Percentiles rank a stretch among this genome's conserved stretches.
These are phyloP conservation scores for Lobosporangium transversale DNA, from an alignment of 192 early-diverging fungal genomes.

Conservation along the genomic window DNA sequence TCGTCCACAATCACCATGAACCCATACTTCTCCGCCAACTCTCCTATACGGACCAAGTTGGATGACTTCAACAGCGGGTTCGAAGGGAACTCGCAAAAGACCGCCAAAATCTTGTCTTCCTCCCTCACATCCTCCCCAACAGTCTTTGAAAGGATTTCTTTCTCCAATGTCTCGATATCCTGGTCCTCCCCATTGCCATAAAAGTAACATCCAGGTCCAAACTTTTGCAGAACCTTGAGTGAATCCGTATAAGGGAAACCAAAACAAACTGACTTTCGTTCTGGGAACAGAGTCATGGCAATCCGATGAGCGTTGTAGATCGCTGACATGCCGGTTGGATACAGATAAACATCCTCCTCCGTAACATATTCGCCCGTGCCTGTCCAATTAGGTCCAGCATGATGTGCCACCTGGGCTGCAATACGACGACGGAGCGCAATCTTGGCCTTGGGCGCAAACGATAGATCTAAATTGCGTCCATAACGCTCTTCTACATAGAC, in stretches of 20 bases:
- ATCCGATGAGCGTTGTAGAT: conserved; percentile 88
- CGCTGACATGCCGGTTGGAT: conserved; percentile 92
- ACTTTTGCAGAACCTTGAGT: conserved; percentile 96
- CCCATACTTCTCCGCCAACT: conserved; percentile 76
- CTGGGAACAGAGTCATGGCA: conserved; percentile 57
- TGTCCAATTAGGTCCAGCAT: conserved; percentile 42
- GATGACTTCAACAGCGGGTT: conserved; percentile 92
- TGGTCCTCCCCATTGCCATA: conserved; percentile 83
- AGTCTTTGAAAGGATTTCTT: conserved; percentile 59
- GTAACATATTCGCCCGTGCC: conserved; percentile 69
- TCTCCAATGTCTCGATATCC: conserved; percentile 80
- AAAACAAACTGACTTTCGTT: conserved; percentile 86
- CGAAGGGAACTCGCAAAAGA: conserved; percentile 95
- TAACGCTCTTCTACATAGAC: conserved; percentile 93
- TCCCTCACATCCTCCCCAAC: conserved; percentile 57
- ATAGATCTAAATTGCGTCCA: conserved; percentile 86
- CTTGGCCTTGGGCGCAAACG: conserved; percentile 79
- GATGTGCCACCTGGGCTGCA: conserved; percentile 62
- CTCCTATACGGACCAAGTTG: conserved; percentile 77
- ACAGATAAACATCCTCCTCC: conserved; percentile 87
- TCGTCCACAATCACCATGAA: conserved; percentile 93
- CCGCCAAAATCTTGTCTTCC: conserved; percentile 69
- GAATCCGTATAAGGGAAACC: conserved; percentile 97
- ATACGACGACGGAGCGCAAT: conserved; percentile 80
- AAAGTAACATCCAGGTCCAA: conserved; percentile 90